Base-by-base conservation (phyloP, 768 basidiomycete genomes). In the Amanita rimosa region DNA sequence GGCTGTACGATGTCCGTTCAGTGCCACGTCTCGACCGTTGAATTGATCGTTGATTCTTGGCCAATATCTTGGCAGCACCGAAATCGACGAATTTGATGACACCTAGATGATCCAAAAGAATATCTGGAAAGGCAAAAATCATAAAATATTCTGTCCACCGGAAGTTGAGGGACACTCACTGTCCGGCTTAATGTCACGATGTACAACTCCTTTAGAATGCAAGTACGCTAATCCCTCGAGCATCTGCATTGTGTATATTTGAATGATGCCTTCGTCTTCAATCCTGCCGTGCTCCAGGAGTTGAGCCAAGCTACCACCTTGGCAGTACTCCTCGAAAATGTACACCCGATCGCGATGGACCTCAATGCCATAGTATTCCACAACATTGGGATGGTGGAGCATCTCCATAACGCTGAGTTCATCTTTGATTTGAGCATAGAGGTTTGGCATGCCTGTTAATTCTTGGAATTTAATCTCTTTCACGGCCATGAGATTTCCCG, bases 391-490 rank as follows among this genome's bases (percentile, higher is more conserved):
- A 65, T 99, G 96, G 53, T 90, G 88, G 21, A 98, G 74, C 80
- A 98, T 85, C 64, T 94, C 91, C 96, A 99, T 99, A 49, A 99
- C 92, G 55, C 80, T 83, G 48, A 96, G 80, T 66, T 99, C 96
- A 62, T 98, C 93, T 62, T 81, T 85, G 65, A 98, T 96, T 60
- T 94, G 89, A 46, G 87, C 76, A 67, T 91, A 90, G 22, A 98
- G 73, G 53, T 80, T 89, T 3, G 94, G 87, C 45, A 91, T 68
- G 16, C 89, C 90, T 4, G 89, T 81, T 10, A 95, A 70, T 62
- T 97, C 95, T 61, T 94, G 92, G 64, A 94, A 95, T 51, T 92
- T 91, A 63, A 98, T 92, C 69, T 98, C 96, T 68, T 99, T 99
- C 58, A 97, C 96, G 7, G 96, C 96, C 93, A 99, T 97, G 52